phyloP scores from a whole-genome alignment of 1,284 basidiomycete species.

The Apiotrichum domesticum region DNA sequence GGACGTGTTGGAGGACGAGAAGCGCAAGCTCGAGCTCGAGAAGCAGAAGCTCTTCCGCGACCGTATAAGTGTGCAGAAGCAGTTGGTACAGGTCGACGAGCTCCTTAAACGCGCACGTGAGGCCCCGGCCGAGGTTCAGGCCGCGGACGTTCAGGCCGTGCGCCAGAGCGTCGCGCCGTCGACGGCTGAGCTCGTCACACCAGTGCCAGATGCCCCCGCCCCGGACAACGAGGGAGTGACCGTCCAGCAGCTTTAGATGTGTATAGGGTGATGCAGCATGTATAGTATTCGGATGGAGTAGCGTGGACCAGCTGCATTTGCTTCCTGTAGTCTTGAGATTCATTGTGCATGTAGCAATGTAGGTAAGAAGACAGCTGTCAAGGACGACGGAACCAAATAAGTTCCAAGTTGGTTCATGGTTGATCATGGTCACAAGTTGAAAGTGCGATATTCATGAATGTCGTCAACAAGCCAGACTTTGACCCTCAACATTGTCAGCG shows the following conservation, averaged over 20 bases:
- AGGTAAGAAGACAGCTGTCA: too few species aligned
- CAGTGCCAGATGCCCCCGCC: not conserved
- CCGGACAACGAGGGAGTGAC: not conserved
- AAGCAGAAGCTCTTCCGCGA: conserved; percentile 45
- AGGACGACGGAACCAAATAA: not conserved
- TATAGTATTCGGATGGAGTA: not conserved
- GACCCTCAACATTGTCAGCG: too few species aligned
- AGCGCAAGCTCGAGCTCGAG: conserved; percentile 43
- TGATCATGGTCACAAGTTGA: too few species aligned
- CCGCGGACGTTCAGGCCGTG: conserved; percentile 6
- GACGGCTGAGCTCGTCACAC: conserved; percentile 11
- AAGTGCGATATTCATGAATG: too few species aligned
- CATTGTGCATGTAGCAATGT: too few species aligned
- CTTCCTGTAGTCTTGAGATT: too few species aligned
- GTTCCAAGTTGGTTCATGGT: too few species aligned
- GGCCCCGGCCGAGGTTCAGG: conserved; percentile 4
- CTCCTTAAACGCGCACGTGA: conserved; percentile 34
- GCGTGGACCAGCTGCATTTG: too few species aligned
- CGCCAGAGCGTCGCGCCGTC: conserved; percentile 11
- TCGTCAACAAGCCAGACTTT: too few species aligned
- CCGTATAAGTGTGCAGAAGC: conserved; percentile 32
- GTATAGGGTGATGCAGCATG: not conserved
- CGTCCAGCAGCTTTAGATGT: conserved; percentile 1
- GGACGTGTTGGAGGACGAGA: conserved; percentile 77
- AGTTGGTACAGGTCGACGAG: conserved; percentile 37